phyloP scores from a whole-genome alignment of 495 filamentous ascomycete species.

The Terfezia claveryi region DNA sequence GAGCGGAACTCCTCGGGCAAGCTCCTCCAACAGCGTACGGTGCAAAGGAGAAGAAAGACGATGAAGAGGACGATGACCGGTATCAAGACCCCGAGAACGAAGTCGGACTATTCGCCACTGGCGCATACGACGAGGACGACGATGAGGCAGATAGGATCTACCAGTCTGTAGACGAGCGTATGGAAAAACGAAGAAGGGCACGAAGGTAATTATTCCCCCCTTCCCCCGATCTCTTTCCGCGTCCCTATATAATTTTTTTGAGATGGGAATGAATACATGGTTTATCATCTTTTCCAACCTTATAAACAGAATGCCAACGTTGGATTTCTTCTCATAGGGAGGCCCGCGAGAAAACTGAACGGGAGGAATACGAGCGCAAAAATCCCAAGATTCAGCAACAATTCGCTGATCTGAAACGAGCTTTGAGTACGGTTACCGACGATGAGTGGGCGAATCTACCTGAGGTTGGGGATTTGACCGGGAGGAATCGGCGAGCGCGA shows the following conservation, averaged over 20 bases:
- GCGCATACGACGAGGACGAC: constrained; percentile 85
- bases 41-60: constrained; percentile 53
- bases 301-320: constrained; percentile 64
- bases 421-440: constrained; percentile 67
- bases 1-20: constrained; percentile 63
- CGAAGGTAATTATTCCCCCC: constrained; percentile 57
- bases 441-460: constrained; percentile 93
- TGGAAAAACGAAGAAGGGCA: constrained; percentile 65
- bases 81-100: constrained; percentile 96
- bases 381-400: constrained; percentile 98
- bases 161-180: constrained; percentile 83
- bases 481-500: constrained; percentile 67
- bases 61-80: constrained; percentile 51
- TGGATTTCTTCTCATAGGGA: constrained; percentile 54
- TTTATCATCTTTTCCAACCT: constrained; percentile 36
- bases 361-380: constrained; percentile 81
- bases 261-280: constrained; percentile 27
- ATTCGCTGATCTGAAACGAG: constrained; percentile 87
- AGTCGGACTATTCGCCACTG: constrained; percentile 80
- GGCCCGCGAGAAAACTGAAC: constrained; percentile 77
- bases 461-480: constrained; percentile 88
- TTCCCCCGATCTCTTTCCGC: constrained; percentile 7
- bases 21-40: constrained; percentile 66
- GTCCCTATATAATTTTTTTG: constrained; percentile 5
- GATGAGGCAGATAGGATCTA: constrained; percentile 95